Evolutionary conservation across 352 stramenopile species (phyloP).

Genomic region (Phytopythium litorale): DNA sequence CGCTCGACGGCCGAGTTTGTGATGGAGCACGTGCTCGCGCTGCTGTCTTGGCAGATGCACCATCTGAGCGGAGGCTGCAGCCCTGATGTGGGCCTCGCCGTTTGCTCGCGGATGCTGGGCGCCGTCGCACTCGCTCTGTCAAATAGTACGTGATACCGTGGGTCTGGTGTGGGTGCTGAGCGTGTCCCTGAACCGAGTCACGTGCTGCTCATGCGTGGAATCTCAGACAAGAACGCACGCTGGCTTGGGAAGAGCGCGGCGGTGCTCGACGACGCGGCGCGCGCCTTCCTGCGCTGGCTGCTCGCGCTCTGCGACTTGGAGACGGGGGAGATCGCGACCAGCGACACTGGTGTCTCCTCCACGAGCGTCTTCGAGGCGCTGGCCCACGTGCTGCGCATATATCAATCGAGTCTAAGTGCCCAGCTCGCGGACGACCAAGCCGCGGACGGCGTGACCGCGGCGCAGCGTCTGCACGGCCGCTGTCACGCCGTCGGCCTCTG

Average conservation of each 20-base stretch:
- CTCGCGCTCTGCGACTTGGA: not conserved
- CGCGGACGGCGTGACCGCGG: not conserved
- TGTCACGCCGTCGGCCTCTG: constrained; percentile 22
- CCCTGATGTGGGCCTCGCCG: constrained; percentile 1
- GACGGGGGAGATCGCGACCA: not conserved
- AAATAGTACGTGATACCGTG: constrained; percentile 15
- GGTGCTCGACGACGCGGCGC: constrained; percentile 15
- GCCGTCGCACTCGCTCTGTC: constrained; percentile 16
- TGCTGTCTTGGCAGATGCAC: constrained; percentile 11
- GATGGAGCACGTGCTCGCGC: constrained; percentile 15
- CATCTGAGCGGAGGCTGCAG: not conserved
- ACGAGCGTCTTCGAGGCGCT: constrained; percentile 10
- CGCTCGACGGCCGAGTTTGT: constrained; percentile 10
- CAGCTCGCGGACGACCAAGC: not conserved
- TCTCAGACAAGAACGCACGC: constrained; percentile 17
- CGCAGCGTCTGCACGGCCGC: constrained; percentile 14
- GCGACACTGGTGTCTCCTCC: not conserved
- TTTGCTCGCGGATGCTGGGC: constrained; percentile 13
- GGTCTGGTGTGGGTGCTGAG: not conserved
- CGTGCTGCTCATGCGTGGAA: not conserved
- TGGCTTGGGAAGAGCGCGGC: constrained; percentile 9
- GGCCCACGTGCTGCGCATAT: constrained; percentile 16
- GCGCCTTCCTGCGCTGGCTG: constrained; percentile 9
- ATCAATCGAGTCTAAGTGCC: constrained; percentile 16
- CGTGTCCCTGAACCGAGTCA: not conserved